Percentiles rank a stretch among this genome's conserved stretches.
Evolutionary conservation across 768 basidiomycete species (phyloP).

Genomic region (Mycena capillaripes): DNA sequence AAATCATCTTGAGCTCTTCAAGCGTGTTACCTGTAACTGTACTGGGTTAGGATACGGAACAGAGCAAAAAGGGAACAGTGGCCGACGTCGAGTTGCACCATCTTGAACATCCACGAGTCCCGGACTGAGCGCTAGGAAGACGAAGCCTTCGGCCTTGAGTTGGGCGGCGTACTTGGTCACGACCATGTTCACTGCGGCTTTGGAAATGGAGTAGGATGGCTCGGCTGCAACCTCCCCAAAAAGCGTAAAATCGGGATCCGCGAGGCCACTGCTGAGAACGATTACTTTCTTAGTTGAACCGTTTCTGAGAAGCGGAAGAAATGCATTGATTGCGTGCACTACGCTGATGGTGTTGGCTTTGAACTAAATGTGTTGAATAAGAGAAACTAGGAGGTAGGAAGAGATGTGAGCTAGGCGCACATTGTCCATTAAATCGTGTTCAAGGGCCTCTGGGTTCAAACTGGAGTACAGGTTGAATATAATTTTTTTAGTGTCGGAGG

Average conservation of each 20-base stretch:
- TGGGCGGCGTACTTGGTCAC: conserved; percentile 52
- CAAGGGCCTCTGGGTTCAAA: not conserved
- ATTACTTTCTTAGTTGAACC: conserved; percentile 49
- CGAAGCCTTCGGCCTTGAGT: conserved; percentile 48
- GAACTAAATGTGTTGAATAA: not conserved
- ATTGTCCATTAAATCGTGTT: conserved; percentile 7
- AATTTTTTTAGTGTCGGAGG: not conserved
- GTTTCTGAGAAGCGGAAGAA: conserved; percentile 10
- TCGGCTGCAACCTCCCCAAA: conserved; percentile 14
- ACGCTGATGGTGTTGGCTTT: not conserved
- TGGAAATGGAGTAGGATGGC: conserved; percentile 50
- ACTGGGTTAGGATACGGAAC: not conserved
- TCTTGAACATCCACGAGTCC: conserved; percentile 48
- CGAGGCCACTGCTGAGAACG: conserved; percentile 48
- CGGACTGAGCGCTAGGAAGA: conserved; percentile 53
- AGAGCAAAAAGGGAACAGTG: too few relatives aligned
- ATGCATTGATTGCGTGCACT: conserved; percentile 14
- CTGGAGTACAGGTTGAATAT: not conserved
- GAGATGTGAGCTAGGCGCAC: not conserved
- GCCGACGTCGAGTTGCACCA: not conserved
- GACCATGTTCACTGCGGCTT: conserved; percentile 53
- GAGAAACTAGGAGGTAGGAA: not conserved
- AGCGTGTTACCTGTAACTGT: not conserved
- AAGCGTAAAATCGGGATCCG: conserved; percentile 44
- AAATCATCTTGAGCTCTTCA: not conserved